A percentile compares a stretch with the other conserved stretches of the same genome.
Evolutionary conservation across 2,329 filamentous ascomycete genomes (phyloP).

Genomic region (Cucurbitaria berberidis): DNA sequence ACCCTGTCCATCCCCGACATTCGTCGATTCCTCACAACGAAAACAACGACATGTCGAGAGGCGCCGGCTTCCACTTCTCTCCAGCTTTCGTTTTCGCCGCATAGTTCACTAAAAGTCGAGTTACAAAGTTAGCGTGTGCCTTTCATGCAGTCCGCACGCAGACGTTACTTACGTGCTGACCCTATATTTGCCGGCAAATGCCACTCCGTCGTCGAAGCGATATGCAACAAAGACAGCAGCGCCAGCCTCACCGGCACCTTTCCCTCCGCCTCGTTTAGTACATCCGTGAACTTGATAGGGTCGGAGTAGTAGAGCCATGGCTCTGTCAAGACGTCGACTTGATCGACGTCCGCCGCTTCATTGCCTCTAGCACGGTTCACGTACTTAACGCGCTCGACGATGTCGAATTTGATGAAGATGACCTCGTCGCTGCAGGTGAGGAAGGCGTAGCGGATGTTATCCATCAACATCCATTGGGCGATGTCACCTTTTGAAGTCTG

Average conservation of each 20-base stretch:
- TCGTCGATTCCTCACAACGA: neutral
- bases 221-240: slow-evolving; percentile 17
- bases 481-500: slow-evolving; percentile 19
- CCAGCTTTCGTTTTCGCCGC: slow-evolving; percentile 6
- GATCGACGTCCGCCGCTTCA: neutral
- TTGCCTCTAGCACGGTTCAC: neutral
- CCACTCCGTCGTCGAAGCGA: slow-evolving; percentile 4
- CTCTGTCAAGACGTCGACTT: slow-evolving; percentile 4
- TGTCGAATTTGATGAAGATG: slow-evolving; percentile 21
- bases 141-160: neutral
- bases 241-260: slow-evolving; percentile 15
- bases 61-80: slow-evolving; percentile 4
- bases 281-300: slow-evolving; percentile 17
- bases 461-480: slow-evolving; percentile 25
- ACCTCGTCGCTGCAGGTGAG: slow-evolving; percentile 25
- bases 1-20: neutral
- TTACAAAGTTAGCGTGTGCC: neutral
- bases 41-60: neutral
- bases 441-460: slow-evolving; percentile 22
- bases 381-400: slow-evolving; percentile 1
- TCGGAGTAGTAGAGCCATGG: slow-evolving; percentile 19
- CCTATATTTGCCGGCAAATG: slow-evolving; percentile 12
- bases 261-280: slow-evolving; percentile 3
- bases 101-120: slow-evolving; percentile 6
- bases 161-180: neutral